Conservation (phyloP, 768 basidiomycete genomes). For the Mycena kentingensis region DNA sequence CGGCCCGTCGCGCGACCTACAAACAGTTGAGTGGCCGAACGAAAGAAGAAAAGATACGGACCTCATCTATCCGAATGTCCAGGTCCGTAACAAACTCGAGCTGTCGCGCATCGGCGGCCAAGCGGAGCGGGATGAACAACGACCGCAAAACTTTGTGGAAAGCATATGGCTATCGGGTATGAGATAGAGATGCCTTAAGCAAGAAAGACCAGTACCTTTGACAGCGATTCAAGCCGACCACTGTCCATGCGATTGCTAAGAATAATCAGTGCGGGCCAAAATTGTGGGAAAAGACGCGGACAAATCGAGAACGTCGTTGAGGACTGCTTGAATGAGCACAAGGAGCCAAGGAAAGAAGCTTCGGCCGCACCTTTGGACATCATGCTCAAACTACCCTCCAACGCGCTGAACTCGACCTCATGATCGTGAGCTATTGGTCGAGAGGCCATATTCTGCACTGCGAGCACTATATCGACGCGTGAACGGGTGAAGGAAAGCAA, state of each 20-base stretch:
- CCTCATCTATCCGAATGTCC: conserved; percentile 55
- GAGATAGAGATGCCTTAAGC: not conserved
- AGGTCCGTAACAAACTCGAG: conserved; percentile 60
- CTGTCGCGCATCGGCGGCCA: conserved; percentile 60
- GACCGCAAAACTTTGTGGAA: conserved; percentile 66
- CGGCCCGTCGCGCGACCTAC: conserved; percentile 49
- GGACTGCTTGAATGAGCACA: conserved; percentile 37
- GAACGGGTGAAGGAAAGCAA: not conserved
- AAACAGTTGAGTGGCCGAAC: not conserved
- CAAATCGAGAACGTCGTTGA: conserved; percentile 69
- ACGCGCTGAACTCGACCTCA: conserved; percentile 72
- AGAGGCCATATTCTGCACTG: conserved; percentile 77
- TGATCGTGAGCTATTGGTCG: conserved; percentile 60
- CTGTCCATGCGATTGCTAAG: conserved; percentile 68
- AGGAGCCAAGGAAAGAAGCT: conserved; percentile 2
- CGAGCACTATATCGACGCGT: conserved; percentile 43
- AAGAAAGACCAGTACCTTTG: conserved; percentile 29
- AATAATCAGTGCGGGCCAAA: not conserved
- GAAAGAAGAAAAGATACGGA: conserved; percentile 21
- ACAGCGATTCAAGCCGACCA: conserved; percentile 63
- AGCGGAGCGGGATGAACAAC: conserved; percentile 53
- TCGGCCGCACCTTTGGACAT: conserved; percentile 61
- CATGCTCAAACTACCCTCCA: conserved; percentile 68
- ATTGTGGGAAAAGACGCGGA: conserved; percentile 21
- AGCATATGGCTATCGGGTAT: conserved; percentile 47